phyloP scores from a whole-genome alignment of 139 green algal genomes.

The Mychonastes homosphaera region DNA sequence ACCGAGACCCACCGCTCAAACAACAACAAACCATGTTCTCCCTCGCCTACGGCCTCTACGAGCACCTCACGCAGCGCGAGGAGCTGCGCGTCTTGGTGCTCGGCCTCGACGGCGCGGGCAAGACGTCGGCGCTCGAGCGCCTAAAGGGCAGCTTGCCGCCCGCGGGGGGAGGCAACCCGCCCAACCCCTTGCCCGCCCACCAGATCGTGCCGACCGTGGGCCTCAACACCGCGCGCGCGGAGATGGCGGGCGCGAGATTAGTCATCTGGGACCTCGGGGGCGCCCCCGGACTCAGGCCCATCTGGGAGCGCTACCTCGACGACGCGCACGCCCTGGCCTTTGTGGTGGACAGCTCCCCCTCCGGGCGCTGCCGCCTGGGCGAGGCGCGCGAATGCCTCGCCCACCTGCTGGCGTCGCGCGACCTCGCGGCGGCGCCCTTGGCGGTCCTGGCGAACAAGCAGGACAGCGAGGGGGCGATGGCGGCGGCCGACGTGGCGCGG shows the following conservation, averaged over 20 bases:
- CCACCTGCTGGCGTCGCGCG: conserved; percentile 47
- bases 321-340: conserved; percentile 86
- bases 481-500: conserved; percentile 39
- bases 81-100: conserved; percentile 87
- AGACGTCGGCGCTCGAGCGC: conserved; percentile 83
- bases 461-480: conserved; percentile 38
- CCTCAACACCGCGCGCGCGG: conserved; percentile 79
- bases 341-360: conserved; percentile 77
- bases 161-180: background rate
- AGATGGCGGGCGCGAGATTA: conserved; percentile 41
- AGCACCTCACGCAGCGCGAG: conserved; percentile 73
- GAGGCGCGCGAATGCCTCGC: conserved; percentile 54
- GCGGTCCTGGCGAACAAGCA: conserved; percentile 92
- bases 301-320: conserved; percentile 96
- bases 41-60: conserved; percentile 67
- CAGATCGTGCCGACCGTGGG: conserved; percentile 91
- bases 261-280: conserved; percentile 92
- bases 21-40: conserved; percentile 77
- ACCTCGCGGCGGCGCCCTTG: conserved; percentile 73
- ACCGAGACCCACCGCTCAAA: background rate
- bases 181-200: background rate
- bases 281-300: conserved; percentile 57
- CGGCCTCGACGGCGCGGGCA: conserved; percentile 81
- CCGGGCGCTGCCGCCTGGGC: conserved; percentile 29
- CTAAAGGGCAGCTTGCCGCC: conserved; percentile 70